These are phyloP conservation scores for Colletotrichum sp. DNA, from an alignment of 2,329 filamentous ascomycete species.

Conservation along the genomic window DNA sequence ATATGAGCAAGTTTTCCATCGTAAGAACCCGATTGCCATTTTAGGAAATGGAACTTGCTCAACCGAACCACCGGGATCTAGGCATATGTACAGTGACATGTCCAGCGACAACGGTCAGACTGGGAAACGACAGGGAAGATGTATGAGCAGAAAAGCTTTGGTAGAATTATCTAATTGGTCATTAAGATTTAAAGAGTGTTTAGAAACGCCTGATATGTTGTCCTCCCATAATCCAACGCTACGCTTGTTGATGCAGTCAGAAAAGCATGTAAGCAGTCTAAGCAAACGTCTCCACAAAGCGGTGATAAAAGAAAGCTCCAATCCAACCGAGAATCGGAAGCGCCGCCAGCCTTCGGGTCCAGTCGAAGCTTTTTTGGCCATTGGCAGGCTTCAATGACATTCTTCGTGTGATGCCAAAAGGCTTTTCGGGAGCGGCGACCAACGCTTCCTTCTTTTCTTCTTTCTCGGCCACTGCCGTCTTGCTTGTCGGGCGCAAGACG, in stretches of 20 bases:
- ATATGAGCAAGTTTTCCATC: slow-evolving; percentile 6
- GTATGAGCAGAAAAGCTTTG: neutral
- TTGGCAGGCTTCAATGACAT: neutral
- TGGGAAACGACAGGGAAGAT: neutral
- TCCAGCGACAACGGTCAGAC: neutral
- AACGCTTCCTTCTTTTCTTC: neutral
- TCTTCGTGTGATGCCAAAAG: neutral
- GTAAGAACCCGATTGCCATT: neutral
- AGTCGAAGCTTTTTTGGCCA: neutral
- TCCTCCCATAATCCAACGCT: neutral
- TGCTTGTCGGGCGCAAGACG: neutral
- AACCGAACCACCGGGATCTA: neutral
- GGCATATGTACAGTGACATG: neutral
- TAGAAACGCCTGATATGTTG: neutral
- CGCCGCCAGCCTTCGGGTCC: slow-evolving; percentile 8
- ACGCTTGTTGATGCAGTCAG: neutral
- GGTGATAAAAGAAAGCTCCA: slow-evolving; percentile 6
- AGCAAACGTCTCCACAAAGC: slow-evolving; percentile 8
- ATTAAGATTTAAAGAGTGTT: neutral
- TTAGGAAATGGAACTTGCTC: slow-evolving; percentile 12
- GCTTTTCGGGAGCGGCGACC: neutral
- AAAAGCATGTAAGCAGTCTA: neutral
- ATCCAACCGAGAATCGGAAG: slow-evolving; percentile 7
- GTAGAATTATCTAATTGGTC: neutral
- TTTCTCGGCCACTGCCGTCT: neutral